Conservation (phyloP, 2,329 filamentous ascomycete species). For the Neurospora sp. region DNA sequence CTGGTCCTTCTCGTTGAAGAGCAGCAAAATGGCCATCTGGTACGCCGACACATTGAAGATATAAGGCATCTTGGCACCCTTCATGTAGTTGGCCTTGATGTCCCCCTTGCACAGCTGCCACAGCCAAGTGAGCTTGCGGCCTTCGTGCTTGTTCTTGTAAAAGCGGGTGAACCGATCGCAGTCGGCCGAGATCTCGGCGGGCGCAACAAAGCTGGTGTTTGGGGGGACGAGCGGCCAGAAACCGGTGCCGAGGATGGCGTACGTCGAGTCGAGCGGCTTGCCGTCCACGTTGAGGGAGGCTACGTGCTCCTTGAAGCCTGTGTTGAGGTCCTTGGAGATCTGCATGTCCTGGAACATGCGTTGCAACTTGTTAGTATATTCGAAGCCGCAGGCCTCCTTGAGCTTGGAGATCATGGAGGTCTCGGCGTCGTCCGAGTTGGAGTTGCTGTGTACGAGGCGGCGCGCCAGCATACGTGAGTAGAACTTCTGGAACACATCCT, state of each 20-base stretch:
- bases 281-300: slow-evolving; percentile 38
- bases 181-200: slow-evolving; percentile 72
- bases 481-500: slow-evolving; percentile 99
- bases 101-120: slow-evolving; percentile 99
- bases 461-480: slow-evolving; percentile 95
- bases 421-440: slow-evolving; percentile 92
- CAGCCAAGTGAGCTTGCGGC: slow-evolving; percentile 92
- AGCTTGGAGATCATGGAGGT: slow-evolving; percentile 99
- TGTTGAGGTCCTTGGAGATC: slow-evolving; percentile 94
- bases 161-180: slow-evolving; percentile 84
- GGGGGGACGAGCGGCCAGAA: slow-evolving; percentile 93
- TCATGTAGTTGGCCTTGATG: slow-evolving; percentile 87
- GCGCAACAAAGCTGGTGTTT: slow-evolving; percentile 79
- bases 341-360: slow-evolving; percentile 99
- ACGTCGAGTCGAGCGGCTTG: slow-evolving; percentile 74
- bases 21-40: slow-evolving; percentile 89
- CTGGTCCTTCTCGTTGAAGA: slow-evolving; percentile 87
- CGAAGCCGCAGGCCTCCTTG: slow-evolving; percentile 96
- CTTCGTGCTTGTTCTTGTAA: slow-evolving; percentile 94
- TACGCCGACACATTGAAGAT: slow-evolving; percentile 97
- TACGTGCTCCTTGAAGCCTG: slow-evolving; percentile 70
- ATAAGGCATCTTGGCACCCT: slow-evolving; percentile 79
- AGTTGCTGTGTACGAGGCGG: slow-evolving; percentile 87
- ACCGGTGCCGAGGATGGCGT: slow-evolving; percentile 87
- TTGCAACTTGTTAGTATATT: slow-evolving; percentile 98